phyloP scores from a whole-genome alignment of 345 rosid species.

The Citrus mangshanensis region DNA sequence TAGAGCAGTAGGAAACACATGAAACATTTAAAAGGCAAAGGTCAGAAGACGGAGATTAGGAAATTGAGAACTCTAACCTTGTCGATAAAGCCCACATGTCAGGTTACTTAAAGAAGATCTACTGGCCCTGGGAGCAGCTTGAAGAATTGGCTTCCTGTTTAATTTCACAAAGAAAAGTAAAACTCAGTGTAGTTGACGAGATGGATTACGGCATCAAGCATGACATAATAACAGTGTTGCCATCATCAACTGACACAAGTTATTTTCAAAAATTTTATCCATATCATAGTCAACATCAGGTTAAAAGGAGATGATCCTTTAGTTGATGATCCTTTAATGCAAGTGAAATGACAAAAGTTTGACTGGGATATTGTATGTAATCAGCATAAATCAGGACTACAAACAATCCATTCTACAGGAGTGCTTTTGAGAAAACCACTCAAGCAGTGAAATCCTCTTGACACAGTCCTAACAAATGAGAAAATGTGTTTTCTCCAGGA shows the following conservation, averaged over 20 bases:
- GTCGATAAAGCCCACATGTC: constrained; percentile 51
- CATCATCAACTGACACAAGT: too few species aligned
- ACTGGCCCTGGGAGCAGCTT: constrained; percentile 38
- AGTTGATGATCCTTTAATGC: background rate
- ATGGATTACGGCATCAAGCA: too few species aligned
- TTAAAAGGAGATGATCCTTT: background rate
- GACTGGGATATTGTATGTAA: background rate
- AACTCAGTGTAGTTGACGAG: background rate
- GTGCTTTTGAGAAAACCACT: background rate
- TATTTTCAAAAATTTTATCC: too few species aligned
- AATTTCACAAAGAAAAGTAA: background rate
- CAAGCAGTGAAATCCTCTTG: background rate
- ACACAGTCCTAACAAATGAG: background rate
- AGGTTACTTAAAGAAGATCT: constrained; percentile 61
- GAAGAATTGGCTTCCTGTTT: constrained; percentile 37
- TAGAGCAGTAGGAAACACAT: background rate
- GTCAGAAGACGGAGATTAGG: background rate
- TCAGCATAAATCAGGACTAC: background rate
- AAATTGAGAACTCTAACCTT: constrained; percentile 29
- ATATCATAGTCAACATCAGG: background rate
- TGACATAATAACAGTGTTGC: too few species aligned
- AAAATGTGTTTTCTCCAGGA: background rate
- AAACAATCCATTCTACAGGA: background rate
- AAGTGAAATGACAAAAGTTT: background rate
- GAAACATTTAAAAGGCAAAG: background rate